These are phyloP conservation scores for Malus hybrid DNA, from an alignment of 331 rosid species.

Conservation along the genomic window DNA sequence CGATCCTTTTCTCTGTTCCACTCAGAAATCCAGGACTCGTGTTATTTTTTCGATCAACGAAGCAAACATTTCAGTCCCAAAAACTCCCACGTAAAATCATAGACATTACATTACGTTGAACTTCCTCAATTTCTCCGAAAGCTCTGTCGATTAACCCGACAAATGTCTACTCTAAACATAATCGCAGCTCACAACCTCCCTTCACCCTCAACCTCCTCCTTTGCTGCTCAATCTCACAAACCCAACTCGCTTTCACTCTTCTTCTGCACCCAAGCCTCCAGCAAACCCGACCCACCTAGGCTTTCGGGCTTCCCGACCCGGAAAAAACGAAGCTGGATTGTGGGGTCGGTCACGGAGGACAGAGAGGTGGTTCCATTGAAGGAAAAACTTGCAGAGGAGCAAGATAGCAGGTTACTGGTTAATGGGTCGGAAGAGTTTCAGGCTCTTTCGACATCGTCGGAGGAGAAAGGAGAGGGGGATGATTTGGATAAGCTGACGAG, in stretches of 20 bases:
- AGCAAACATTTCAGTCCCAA: neutral
- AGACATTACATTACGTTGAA: neutral
- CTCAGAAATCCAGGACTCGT: neutral
- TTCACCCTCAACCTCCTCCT: slow-evolving; percentile 10
- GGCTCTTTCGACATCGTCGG: slow-evolving; percentile 18
- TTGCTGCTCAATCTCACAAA: slow-evolving; percentile 9
- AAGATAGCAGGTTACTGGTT: slow-evolving; percentile 15
- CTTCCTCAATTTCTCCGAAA: neutral
- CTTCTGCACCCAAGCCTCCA: slow-evolving; percentile 14
- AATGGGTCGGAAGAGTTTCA: slow-evolving; percentile 34
- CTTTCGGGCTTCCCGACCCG: slow-evolving; percentile 14
- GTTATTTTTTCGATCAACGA: neutral
- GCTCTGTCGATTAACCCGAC: neutral
- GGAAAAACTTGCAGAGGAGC: slow-evolving; percentile 14
- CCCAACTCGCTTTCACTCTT: slow-evolving; percentile 11
- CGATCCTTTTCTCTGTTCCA: neutral
- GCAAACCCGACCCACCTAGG: slow-evolving; percentile 5
- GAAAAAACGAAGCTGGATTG: slow-evolving; percentile 26
- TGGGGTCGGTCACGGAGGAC: slow-evolving; percentile 49
- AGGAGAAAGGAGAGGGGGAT: slow-evolving; percentile 13
- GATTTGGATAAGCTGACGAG: slow-evolving; percentile 29
- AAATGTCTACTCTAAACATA: slow-evolving; percentile 42
- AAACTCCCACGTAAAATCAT: neutral
- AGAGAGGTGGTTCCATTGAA: slow-evolving; percentile 36
- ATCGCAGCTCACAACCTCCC: slow-evolving; percentile 18